Evolutionary conservation across 2,329 filamentous ascomycete species (phyloP).

Genomic region (Teratosphaeria viscida): DNA sequence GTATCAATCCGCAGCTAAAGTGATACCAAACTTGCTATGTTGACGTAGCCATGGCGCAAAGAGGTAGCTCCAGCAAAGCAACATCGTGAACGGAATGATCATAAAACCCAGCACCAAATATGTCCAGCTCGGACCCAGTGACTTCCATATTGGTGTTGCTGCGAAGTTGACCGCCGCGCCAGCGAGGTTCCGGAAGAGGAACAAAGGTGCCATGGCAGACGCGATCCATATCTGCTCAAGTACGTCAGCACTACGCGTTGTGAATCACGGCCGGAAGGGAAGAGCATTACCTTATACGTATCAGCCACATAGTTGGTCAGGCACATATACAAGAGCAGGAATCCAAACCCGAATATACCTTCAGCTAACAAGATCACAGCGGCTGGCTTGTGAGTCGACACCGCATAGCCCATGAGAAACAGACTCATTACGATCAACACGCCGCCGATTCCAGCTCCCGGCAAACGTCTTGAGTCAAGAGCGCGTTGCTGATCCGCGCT

Average conservation of each 20-base stretch:
- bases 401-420: neutral
- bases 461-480: neutral
- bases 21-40: neutral
- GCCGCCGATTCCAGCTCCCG: neutral
- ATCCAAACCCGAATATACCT: neutral
- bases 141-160: neutral
- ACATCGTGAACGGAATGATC: neutral
- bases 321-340: neutral
- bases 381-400: neutral
- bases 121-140: neutral
- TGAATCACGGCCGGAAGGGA: neutral
- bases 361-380: neutral
- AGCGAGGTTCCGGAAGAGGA: neutral
- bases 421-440: neutral
- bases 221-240: neutral
- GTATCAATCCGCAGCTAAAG: neutral
- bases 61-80: neutral
- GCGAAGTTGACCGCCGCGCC: neutral
- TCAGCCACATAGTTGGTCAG: neutral
- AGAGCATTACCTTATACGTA: neutral
- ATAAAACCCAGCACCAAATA: neutral
- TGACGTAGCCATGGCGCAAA: neutral
- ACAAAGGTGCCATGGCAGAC: neutral
- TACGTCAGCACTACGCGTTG: neutral
- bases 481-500: neutral